These are phyloP conservation scores for Falciphora oryzae DNA, from an alignment of 2,329 filamentous ascomycete species.

Conservation along the genomic window DNA sequence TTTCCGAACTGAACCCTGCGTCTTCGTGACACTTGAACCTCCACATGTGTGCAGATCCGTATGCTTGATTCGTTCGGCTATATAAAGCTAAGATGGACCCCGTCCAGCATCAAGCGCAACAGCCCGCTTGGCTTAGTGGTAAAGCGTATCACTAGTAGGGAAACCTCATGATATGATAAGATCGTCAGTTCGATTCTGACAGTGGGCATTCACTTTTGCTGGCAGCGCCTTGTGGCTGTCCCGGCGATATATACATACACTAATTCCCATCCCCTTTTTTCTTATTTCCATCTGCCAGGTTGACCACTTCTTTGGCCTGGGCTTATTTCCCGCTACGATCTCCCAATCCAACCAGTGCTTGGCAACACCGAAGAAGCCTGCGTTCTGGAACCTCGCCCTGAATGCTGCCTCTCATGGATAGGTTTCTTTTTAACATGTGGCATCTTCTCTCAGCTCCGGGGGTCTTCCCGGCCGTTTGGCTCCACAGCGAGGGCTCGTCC, in stretches of 20 bases:
- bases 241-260: too few species aligned
- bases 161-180: conserved; percentile 5
- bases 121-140: conserved; percentile 10
- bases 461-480: not conserved
- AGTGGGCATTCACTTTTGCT: conserved; percentile 3
- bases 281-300: too few species aligned
- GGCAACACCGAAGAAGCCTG: too few species aligned
- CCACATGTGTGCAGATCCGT: not conserved
- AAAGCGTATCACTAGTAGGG: conserved; percentile 10
- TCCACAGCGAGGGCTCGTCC: not conserved
- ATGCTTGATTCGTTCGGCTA: not conserved
- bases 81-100: not conserved
- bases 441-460: not conserved
- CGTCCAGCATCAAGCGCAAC: not conserved
- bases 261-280: too few species aligned
- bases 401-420: not conserved
- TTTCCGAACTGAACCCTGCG: not conserved
- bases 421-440: not conserved
- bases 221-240: too few species aligned
- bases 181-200: conserved; percentile 9
- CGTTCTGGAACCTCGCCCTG: too few species aligned
- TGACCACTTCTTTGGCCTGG: too few species aligned
- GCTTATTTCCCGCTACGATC: too few species aligned
- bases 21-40: not conserved
- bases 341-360: not conserved